These are phyloP conservation scores for Phytopythium ostracodes DNA, from an alignment of 352 stramenopile genomes.

Conservation along the genomic window DNA sequence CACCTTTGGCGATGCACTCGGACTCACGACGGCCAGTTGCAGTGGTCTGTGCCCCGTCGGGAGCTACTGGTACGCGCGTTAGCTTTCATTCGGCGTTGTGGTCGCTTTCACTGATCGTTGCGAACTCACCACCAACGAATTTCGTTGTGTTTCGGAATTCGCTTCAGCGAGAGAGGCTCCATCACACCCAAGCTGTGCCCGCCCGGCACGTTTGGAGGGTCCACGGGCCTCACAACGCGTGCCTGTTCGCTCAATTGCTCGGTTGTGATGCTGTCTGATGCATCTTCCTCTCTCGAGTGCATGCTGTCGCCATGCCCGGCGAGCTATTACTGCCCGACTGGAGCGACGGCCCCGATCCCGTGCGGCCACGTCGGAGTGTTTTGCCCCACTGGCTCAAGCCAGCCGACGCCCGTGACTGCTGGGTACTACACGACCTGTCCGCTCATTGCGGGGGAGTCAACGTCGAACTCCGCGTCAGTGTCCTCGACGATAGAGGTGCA, in stretches of 20 bases:
- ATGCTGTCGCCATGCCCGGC: constrained; percentile 41
- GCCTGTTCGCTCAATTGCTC: constrained; percentile 46
- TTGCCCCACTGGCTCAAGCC: constrained; percentile 42
- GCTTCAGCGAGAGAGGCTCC: constrained; percentile 27
- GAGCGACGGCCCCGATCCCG: constrained; percentile 15
- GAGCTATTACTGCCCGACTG: constrained; percentile 58
- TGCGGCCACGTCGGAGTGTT: constrained; percentile 40
- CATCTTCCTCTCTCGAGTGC: constrained; percentile 18
- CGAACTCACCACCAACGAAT: not conserved
- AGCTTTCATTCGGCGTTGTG: not conserved
- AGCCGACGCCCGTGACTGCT: constrained; percentile 25
- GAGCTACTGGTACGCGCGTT: constrained; percentile 45
- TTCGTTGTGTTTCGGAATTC: not conserved
- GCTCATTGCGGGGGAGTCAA: constrained; percentile 7
- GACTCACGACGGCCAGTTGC: constrained; percentile 32
- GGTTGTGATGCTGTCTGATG: not conserved
- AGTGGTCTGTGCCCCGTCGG: constrained; percentile 46
- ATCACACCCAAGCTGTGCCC: constrained; percentile 39
- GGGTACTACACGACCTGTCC: constrained; percentile 66
- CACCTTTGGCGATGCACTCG: constrained; percentile 31
- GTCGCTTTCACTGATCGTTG: not conserved
- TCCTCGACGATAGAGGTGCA: not conserved
- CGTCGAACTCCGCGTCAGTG: not conserved
- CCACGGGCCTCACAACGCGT: constrained; percentile 33
- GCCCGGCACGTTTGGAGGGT: constrained; percentile 34